Evolutionary conservation across 2,329 filamentous ascomycete genomes (phyloP).

Genomic region (Penicillium sp.): DNA sequence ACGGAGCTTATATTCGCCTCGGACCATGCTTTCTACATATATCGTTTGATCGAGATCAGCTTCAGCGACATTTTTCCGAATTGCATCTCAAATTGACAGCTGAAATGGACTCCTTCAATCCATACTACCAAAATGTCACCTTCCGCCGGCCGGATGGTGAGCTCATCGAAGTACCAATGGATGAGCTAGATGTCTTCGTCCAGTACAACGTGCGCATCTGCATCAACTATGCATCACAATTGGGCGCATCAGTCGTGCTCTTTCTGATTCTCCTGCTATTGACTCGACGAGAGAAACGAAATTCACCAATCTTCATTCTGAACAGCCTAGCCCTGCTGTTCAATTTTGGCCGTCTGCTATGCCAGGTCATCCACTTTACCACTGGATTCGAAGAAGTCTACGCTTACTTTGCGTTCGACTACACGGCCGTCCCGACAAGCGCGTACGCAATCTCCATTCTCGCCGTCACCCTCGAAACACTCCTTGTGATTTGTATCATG

Average conservation of each 20-base stretch:
- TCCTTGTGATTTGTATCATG: constrained; percentile 53
- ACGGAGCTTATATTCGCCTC: too few relatives aligned
- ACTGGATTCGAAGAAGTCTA: constrained; percentile 59
- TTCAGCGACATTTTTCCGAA: too few relatives aligned
- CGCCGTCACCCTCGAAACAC: constrained; percentile 45
- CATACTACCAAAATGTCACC: constrained; percentile 42
- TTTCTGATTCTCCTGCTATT: constrained; percentile 61
- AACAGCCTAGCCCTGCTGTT: constrained; percentile 57
- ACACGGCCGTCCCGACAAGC: constrained; percentile 41
- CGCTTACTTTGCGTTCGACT: constrained; percentile 53
- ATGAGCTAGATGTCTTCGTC: constrained; percentile 42
- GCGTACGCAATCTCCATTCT: constrained; percentile 47
- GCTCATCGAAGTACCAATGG: constrained; percentile 39
- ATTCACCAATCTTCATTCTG: constrained; percentile 58
- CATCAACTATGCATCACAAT: constrained; percentile 64
- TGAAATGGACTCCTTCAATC: constrained; percentile 9
- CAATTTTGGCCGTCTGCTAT: constrained; percentile 52
- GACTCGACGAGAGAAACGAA: constrained; percentile 60
- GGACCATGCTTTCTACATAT: too few relatives aligned
- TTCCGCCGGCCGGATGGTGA: constrained; percentile 44
- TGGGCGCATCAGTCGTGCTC: constrained; percentile 62
- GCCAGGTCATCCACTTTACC: constrained; percentile 50
- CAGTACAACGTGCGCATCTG: constrained; percentile 45
- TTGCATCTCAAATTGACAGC: too few relatives aligned
- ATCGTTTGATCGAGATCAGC: too few relatives aligned